Evolutionary conservation across 2,329 filamentous ascomycete genomes (phyloP), one percentile per base, ranked within the genome.

Genomic region (Cladorrhinum sp.): DNA sequence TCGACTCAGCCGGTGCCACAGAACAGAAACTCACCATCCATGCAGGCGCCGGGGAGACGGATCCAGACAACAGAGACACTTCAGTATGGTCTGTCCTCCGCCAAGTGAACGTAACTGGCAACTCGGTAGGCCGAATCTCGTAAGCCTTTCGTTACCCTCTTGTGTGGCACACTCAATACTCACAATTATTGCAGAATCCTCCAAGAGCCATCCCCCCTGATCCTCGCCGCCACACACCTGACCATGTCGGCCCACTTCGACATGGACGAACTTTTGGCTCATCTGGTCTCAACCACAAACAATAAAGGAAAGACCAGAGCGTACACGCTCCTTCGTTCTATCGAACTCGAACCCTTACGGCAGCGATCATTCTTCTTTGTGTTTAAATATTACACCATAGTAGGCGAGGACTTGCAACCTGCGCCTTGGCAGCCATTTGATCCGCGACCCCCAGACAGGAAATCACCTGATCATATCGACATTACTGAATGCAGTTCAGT

Each of bases 351-450:
- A 25, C 67, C 73, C 3, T 73, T 81, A 7, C 79, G 79, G 12
- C 84, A 84, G 65, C 76, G 81, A 6, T 82, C 80, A 7, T 86
- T 87, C 69, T 80, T 86, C 64, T 87, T 88, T 68, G 82, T 79
- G 48, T 86, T 88, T 69, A 86, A 87, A 65, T 88, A 87, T 68
- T 87, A 85, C 67, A 87, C 85, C 4, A 77, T 86, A 6, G 79
- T 87, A 12, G 81, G 79, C 1, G 77, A 82, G 3, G 79, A 78
- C 3, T 79, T 84, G 45, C 75, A 78, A 13, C 85, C 85, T 0
- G 82, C 85, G 66, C 76, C 81, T 5, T 88, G 85, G 84, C 85
- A 88, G 67, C 73, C 77, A 20, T 79, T 80, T 38, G 84, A 86
- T 64, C 77, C 75, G 49, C 71, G 75, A n/a, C 71, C 77, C 0